These are phyloP conservation scores for Ascodesmis nigricans DNA, from an alignment of 495 filamentous ascomycete species.

Conservation along the genomic window DNA sequence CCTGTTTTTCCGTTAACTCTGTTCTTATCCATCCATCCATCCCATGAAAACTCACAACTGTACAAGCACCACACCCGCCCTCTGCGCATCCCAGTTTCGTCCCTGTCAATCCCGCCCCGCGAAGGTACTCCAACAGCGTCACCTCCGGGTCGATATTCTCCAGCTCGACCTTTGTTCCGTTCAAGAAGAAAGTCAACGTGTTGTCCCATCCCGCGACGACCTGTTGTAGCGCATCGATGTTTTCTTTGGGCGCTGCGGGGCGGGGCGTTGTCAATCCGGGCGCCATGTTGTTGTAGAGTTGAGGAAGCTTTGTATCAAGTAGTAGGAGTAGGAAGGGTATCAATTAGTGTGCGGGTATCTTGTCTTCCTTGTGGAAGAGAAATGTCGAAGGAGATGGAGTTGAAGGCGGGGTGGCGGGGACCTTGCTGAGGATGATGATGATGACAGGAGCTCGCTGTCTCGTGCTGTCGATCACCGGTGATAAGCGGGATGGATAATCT, in stretches of 20 bases:
- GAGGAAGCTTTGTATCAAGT: too few species aligned
- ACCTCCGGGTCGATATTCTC: conserved; percentile 66
- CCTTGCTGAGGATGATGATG: too few species aligned
- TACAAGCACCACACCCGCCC: conserved; percentile 92
- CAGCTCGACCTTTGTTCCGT: conserved; percentile 73
- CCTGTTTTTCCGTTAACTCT: conserved; percentile 23
- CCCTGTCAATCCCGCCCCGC: conserved; percentile 69
- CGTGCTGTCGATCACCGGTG: too few species aligned
- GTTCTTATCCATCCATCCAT: neutral
- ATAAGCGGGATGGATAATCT: too few species aligned
- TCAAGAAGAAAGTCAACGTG: conserved; percentile 70
- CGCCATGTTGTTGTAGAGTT: conserved; percentile 28
- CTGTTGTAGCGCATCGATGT: conserved; percentile 27
- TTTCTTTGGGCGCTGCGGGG: conserved; percentile 29
- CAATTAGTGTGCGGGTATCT: too few species aligned
- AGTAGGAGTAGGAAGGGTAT: neutral
- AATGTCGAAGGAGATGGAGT: too few species aligned
- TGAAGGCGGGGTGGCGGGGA: too few species aligned
- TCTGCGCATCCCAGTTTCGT: conserved; percentile 68
- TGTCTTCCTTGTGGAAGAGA: too few species aligned
- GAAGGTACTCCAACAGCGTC: conserved; percentile 79
- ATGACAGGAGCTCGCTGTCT: too few species aligned
- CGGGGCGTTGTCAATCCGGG: conserved; percentile 31
- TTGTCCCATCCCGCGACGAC: conserved; percentile 45
- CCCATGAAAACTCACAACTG: conserved; percentile 38